Evolutionary conservation across 192 early-diverging fungal genomes (phyloP).

Genomic region (Chytriomyces sp.): DNA sequence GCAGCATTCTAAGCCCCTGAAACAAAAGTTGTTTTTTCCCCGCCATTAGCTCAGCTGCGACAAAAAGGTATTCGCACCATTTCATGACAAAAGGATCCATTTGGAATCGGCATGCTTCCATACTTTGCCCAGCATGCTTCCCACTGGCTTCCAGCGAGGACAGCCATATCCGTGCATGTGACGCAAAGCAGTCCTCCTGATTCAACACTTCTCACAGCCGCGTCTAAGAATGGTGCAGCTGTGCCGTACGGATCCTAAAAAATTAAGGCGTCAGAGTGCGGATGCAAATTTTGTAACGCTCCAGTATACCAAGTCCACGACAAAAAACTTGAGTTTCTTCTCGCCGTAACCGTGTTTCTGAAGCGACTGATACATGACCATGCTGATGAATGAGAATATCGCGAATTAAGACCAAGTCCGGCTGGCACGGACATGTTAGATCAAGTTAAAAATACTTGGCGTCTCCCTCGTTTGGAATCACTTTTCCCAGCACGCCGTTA

Average conservation of each 20-base stretch:
- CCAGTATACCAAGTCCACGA: conserved; percentile 23
- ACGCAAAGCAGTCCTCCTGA: conserved; percentile 93
- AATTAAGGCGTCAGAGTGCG: background rate
- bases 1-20: conserved; percentile 82
- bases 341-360: conserved; percentile 13
- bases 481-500: conserved; percentile 78
- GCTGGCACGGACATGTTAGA: background rate
- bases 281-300: background rate
- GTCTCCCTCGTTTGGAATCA: conserved; percentile 84
- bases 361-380: conserved; percentile 52
- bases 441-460: conserved; percentile 65
- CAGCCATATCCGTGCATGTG: conserved; percentile 97
- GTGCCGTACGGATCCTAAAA: conserved; percentile 91
- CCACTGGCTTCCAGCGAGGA: conserved; percentile 88
- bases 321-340: conserved; percentile 18
- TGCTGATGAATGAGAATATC: conserved; percentile 12
- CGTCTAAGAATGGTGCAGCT: conserved; percentile 94
- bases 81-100: conserved; percentile 91
- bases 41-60: background rate
- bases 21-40: conserved; percentile 18
- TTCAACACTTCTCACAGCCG: conserved; percentile 85
- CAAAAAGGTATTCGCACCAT: conserved; percentile 57
- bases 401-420: background rate
- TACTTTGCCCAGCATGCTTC: conserved; percentile 92
- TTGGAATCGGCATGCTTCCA: conserved; percentile 85